Conservation (phyloP, 352 stramenopile species). For the Phytophthora boehmeriae region DNA sequence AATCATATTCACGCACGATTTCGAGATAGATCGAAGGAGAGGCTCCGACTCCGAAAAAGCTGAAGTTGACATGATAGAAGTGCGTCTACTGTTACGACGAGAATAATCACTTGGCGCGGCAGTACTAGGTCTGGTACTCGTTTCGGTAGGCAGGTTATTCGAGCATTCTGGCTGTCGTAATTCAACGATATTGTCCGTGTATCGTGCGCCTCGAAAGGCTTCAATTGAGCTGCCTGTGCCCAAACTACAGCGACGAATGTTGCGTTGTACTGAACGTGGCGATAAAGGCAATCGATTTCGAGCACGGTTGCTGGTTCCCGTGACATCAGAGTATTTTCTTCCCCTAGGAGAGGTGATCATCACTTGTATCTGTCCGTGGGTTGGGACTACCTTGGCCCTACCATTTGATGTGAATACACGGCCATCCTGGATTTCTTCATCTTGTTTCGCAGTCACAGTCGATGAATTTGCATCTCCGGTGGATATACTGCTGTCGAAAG, state of each 20-base stretch:
- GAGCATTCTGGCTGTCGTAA: slow-evolving; percentile 12
- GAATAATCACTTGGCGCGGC: slow-evolving; percentile 16
- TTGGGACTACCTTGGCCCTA: slow-evolving; percentile 8
- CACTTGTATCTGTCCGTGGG: slow-evolving; percentile 28
- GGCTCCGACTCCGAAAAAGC: slow-evolving; percentile 25
- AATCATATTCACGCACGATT: slow-evolving; percentile 48
- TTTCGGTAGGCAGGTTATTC: slow-evolving; percentile 21
- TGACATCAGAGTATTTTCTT: slow-evolving; percentile 27
- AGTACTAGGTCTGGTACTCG: slow-evolving; percentile 7
- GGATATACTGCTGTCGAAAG: slow-evolving; percentile 13
- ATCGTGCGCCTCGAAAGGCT: slow-evolving; percentile 25
- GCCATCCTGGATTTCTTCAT: slow-evolving; percentile 15
- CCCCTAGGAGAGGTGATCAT: slow-evolving; percentile 29
- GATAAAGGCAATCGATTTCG: slow-evolving; percentile 31
- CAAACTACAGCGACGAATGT: slow-evolving; percentile 23
- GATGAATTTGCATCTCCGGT: slow-evolving; percentile 6
- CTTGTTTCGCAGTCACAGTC: slow-evolving; percentile 17
- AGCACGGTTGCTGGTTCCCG: slow-evolving; percentile 18
- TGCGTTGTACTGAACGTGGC: slow-evolving; percentile 18
- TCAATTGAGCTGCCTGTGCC: slow-evolving; percentile 21
- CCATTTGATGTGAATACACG: background rate
- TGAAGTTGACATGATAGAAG: slow-evolving; percentile 39
- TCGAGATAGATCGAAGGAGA: slow-evolving; percentile 49
- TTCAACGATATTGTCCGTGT: slow-evolving; percentile 15
- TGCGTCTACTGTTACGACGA: slow-evolving; percentile 43